These are phyloP conservation scores for Hirsutella thompsonii DNA, from an alignment of 2,329 filamentous ascomycete genomes.

Conservation along the genomic window DNA sequence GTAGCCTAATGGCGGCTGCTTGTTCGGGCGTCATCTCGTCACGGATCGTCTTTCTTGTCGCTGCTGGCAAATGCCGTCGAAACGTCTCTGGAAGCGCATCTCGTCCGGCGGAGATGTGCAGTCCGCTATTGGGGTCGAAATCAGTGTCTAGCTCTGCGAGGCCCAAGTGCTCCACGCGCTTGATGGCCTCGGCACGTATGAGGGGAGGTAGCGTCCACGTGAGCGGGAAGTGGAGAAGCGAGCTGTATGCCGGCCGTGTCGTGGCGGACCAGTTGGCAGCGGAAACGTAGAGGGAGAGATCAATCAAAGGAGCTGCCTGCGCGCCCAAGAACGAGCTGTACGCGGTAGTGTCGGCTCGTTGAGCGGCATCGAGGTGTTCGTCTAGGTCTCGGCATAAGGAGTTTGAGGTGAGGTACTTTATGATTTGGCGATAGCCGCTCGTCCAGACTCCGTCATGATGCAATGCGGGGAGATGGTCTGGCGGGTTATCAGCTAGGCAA, in stretches of 20 bases:
- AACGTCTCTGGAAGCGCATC: slow-evolving; percentile 26
- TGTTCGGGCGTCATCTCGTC: slow-evolving; percentile 57
- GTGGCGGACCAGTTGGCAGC: slow-evolving; percentile 70
- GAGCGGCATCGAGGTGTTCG: slow-evolving; percentile 21
- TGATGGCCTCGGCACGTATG: slow-evolving; percentile 56
- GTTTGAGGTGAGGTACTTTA: slow-evolving; percentile 36
- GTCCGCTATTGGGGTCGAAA: slow-evolving; percentile 23
- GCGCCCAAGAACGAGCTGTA: slow-evolving; percentile 59
- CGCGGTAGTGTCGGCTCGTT: slow-evolving; percentile 34
- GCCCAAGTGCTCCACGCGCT: slow-evolving; percentile 56
- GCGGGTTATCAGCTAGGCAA: not conserved
- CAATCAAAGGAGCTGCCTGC: slow-evolving; percentile 64
- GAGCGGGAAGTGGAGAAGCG: slow-evolving; percentile 70
- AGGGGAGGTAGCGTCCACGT: slow-evolving; percentile 75
- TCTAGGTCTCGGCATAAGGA: slow-evolving; percentile 24
- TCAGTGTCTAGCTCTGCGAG: slow-evolving; percentile 57
- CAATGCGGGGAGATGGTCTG: slow-evolving; percentile 44
- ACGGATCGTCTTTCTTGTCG: slow-evolving; percentile 43
- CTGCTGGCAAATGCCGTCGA: slow-evolving; percentile 21
- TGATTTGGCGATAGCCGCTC: slow-evolving; percentile 49
- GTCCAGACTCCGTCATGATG: slow-evolving; percentile 38
- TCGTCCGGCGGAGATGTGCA: slow-evolving; percentile 22
- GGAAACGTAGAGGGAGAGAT: slow-evolving; percentile 82
- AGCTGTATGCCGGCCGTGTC: slow-evolving; percentile 71
- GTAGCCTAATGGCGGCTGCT: slow-evolving; percentile 61